phyloP scores from a whole-genome alignment of 176 grass and related monocot species.

The Aegilops longissima region DNA sequence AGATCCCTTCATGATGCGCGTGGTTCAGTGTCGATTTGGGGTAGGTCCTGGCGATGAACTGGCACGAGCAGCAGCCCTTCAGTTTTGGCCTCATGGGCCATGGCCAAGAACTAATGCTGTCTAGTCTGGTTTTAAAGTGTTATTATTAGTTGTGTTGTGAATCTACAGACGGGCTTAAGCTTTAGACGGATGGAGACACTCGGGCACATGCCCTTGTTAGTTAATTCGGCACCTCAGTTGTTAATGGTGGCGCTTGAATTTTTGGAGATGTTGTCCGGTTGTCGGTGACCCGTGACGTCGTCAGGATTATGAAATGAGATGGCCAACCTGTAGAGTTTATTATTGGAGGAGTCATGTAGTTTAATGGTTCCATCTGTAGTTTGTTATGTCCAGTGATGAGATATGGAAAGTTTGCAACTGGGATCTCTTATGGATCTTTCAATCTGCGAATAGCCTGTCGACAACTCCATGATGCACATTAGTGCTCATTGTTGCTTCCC shows the following conservation, averaged over 20 bases:
- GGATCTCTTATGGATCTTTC: not conserved
- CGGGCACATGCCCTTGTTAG: not conserved
- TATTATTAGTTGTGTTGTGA: too few relatives aligned
- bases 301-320: constrained; percentile 1
- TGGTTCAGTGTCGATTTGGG: not conserved
- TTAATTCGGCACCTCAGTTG: not conserved
- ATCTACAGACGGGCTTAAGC: not conserved
- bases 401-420: not conserved
- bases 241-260: not conserved
- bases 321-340: not conserved
- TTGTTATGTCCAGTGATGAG: not conserved
- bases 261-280: not conserved
- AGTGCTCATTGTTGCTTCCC: not conserved
- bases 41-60: not conserved
- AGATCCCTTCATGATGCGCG: not conserved
- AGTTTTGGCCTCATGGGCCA: too few relatives aligned
- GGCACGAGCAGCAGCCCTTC: not conserved
- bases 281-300: not conserved
- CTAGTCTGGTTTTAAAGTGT: too few relatives aligned
- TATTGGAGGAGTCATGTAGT: not conserved
- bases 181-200: not conserved
- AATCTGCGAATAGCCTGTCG: not conserved
- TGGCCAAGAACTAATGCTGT: too few relatives aligned
- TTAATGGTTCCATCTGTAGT: not conserved
- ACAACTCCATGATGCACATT: not conserved